Conservation (phyloP, 495 filamentous ascomycete genomes). For the Penicillium arizonense region DNA sequence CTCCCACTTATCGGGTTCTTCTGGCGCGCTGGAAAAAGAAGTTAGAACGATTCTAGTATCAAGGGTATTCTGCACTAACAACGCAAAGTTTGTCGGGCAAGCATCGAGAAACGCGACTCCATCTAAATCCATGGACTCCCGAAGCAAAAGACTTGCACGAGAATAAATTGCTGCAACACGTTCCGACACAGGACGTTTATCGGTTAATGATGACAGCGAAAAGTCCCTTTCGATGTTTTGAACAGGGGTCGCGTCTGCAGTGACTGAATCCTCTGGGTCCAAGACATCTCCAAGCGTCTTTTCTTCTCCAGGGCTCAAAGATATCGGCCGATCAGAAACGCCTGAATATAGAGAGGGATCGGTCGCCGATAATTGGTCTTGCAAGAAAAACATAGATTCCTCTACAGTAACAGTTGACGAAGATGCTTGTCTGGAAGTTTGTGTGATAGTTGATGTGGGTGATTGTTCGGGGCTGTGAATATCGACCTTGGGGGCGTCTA, state of each 20-base stretch:
- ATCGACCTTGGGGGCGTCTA: no score
- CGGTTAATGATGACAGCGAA: constrained; percentile 3
- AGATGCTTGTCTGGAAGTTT: not conserved
- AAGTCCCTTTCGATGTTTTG: not conserved
- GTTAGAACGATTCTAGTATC: not conserved
- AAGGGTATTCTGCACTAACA: constrained; percentile 10
- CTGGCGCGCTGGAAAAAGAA: constrained; percentile 6
- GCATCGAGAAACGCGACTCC: constrained; percentile 43
- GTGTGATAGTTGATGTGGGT: not conserved
- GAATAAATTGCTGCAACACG: constrained; percentile 29
- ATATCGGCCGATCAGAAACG: constrained; percentile 4
- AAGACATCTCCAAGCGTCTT: constrained; percentile 9
- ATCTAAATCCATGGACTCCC: constrained; percentile 41
- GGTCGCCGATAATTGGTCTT: not conserved
- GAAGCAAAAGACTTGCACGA: constrained; percentile 36
- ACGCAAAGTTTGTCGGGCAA: constrained; percentile 21
- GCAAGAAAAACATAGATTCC: constrained; percentile 2
- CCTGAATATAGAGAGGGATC: constrained; percentile 14
- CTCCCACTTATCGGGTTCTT: constrained; percentile 21
- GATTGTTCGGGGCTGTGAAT: not conserved
- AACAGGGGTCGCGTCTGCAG: not conserved
- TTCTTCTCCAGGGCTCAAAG: constrained; percentile 10
- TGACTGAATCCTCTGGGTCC: not conserved
- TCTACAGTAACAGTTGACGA: constrained; percentile 8
- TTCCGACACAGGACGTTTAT: constrained; percentile 8